Evolutionary conservation across 257 asterid genomes (phyloP), one percentile per base, ranked within the genome.

Genomic region (Fraxinus cuspidata): DNA sequence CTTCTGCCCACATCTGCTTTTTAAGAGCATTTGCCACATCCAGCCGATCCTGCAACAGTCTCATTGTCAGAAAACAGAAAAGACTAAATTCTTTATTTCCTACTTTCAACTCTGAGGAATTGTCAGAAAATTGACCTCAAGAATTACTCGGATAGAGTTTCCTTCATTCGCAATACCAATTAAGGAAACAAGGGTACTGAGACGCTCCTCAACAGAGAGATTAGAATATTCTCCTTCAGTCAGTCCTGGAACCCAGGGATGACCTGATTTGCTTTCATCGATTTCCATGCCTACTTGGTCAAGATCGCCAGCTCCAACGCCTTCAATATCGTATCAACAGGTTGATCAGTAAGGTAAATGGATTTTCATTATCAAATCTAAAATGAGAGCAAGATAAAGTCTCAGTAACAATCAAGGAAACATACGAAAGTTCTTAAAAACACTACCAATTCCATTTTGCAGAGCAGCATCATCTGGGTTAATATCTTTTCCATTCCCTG

Each of bases 1-100:
- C 94, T 82, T 92, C 98, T 31, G 99, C 95, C 99, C 96, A 96
- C 97, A 96, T 93, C 82, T 93, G 99, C 84, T 93, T 96, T 78
- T 96, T 96, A 60, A 96, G 90, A 76, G 94, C 87, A 86, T 78
- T 90, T 23, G 97, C 97, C 66, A 97, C 95, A 88, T 96, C 99
- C 86, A 93, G 85, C 64, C 98, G 95, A 31, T 92, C 99, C 99
- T 96, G 92, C 81, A 89, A 85, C 76, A 81, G 78, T 70, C 49
- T 40, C 67, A 72, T 71, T 19, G 63, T 83, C 71, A 81, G 78
- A 78, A 73, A 38, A 53, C 64, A 69, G 44, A 32, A 19, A 35
- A 60, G 18, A 44, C n/a, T 66, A 73, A 74, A 76, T 42, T 51
- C 80, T 71, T 42, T 12, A 60, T 58, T 73, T 34, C 40, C 74